These are phyloP conservation scores for Calonectria naviculata DNA, from an alignment of 2,329 filamentous ascomycete genomes.

Conservation along the genomic window DNA sequence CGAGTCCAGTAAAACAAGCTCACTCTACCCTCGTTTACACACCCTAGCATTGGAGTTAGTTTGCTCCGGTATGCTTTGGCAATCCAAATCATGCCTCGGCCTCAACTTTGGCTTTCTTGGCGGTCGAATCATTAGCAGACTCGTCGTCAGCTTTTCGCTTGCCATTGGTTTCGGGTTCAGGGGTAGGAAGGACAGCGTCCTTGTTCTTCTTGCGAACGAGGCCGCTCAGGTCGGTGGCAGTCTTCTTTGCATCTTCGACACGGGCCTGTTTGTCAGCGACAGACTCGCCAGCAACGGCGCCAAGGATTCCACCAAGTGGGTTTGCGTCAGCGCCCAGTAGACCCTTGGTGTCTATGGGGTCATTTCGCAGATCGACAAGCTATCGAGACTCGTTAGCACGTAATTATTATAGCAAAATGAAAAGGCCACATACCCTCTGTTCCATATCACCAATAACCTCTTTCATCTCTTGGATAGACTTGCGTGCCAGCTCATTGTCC, in stretches of 20 bases:
- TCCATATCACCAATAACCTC: conserved; percentile 85
- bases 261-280: conserved; percentile 70
- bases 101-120: conserved; percentile 51
- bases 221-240: conserved; percentile 78
- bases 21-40: not conserved
- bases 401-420: not conserved
- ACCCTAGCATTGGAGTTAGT: not conserved
- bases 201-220: conserved; percentile 78
- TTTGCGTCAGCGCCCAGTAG: conserved; percentile 54
- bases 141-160: conserved; percentile 49
- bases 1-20: not conserved
- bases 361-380: conserved; percentile 75
- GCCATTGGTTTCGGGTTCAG: conserved; percentile 50
- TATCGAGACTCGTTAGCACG: conserved; percentile 43
- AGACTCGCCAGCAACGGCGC: conserved; percentile 71
- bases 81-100: conserved; percentile 24
- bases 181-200: conserved; percentile 35
- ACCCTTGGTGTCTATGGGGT: conserved; percentile 59
- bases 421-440: conserved; percentile 67
- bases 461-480: conserved; percentile 77
- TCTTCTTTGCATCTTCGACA: conserved; percentile 78
- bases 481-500: conserved; percentile 72
- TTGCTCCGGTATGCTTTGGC: not conserved
- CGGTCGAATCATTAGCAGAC: conserved; percentile 38
- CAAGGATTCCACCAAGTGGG: conserved; percentile 69